Evolutionary conservation across 2,329 filamentous ascomycete genomes (phyloP).

Genomic region (Penicillium oxalicum): DNA sequence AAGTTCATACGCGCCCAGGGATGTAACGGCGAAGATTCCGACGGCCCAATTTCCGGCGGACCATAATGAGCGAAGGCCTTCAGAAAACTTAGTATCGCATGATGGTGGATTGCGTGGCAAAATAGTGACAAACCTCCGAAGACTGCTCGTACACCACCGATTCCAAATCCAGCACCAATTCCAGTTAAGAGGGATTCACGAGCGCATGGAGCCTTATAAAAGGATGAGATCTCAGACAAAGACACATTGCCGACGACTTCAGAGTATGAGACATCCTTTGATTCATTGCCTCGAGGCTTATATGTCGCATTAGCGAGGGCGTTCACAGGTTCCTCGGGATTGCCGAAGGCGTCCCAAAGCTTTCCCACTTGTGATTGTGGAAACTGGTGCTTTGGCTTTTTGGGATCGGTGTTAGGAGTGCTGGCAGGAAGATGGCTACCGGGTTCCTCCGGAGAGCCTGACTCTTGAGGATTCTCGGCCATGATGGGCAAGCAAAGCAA

Average conservation of each 20-base stretch:
- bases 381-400: slow-evolving; percentile 38
- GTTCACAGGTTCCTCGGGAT: slow-evolving; percentile 48
- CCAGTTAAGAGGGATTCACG: slow-evolving; percentile 76
- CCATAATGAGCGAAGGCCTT: slow-evolving; percentile 51
- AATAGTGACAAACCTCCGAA: slow-evolving; percentile 56
- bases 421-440: slow-evolving; percentile 17
- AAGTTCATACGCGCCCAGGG: slow-evolving; percentile 73
- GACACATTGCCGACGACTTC: slow-evolving; percentile 41
- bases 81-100: slow-evolving; percentile 6
- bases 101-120: neutral
- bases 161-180: slow-evolving; percentile 69
- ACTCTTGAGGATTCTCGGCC: slow-evolving; percentile 36
- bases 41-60: slow-evolving; percentile 81
- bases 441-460: slow-evolving; percentile 11
- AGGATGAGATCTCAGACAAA: slow-evolving; percentile 51
- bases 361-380: slow-evolving; percentile 44
- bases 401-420: slow-evolving; percentile 17
- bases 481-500: slow-evolving; percentile 23
- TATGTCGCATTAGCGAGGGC: slow-evolving; percentile 51
- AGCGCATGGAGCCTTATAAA: slow-evolving; percentile 77
- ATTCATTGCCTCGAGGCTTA: slow-evolving; percentile 55
- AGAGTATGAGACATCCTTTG: slow-evolving; percentile 38
- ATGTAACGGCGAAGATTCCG: slow-evolving; percentile 63
- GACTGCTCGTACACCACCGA: slow-evolving; percentile 69
- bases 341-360: slow-evolving; percentile 44